Conservation (phyloP, 2,329 filamentous ascomycete genomes). For the Aureobasidium uvarum region DNA sequence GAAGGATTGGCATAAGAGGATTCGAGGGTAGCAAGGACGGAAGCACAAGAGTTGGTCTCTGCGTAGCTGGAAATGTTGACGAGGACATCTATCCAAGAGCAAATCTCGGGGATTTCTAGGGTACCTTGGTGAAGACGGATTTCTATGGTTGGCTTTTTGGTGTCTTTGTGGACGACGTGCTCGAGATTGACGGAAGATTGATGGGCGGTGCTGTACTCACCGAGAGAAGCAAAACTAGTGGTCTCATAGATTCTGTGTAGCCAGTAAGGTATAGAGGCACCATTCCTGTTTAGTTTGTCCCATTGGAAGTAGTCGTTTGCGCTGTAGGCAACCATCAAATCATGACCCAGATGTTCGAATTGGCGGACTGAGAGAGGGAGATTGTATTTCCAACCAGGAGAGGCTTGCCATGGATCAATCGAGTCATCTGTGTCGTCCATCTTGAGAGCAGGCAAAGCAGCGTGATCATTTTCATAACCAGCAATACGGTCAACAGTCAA, state of each 20-base stretch:
- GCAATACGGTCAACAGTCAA: not conserved
- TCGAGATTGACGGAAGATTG: not conserved
- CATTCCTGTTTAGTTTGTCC: not conserved
- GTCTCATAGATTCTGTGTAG: not conserved
- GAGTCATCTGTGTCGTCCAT: too few species aligned
- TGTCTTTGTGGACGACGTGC: not conserved
- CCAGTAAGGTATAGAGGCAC: not conserved
- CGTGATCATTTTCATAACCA: not conserved
- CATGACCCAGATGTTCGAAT: not conserved
- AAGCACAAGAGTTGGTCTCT: not conserved
- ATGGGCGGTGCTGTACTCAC: not conserved
- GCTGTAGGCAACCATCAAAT: not conserved
- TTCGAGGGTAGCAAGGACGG: not conserved
- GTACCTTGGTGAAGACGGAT: not conserved
- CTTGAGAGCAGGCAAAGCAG: not conserved
- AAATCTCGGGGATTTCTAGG: not conserved
- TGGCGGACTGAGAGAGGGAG: not conserved
- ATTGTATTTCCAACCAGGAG: not conserved
- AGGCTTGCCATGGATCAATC: not conserved
- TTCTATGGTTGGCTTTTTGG: not conserved
- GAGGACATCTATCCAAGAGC: not conserved
- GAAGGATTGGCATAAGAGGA: not conserved
- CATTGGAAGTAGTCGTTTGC: not conserved
- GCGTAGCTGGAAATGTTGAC: not conserved
- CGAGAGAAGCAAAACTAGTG: not conserved